Evolutionary conservation across 2,329 filamentous ascomycete species (phyloP).

Genomic region (Epichloe brachyelytri): DNA sequence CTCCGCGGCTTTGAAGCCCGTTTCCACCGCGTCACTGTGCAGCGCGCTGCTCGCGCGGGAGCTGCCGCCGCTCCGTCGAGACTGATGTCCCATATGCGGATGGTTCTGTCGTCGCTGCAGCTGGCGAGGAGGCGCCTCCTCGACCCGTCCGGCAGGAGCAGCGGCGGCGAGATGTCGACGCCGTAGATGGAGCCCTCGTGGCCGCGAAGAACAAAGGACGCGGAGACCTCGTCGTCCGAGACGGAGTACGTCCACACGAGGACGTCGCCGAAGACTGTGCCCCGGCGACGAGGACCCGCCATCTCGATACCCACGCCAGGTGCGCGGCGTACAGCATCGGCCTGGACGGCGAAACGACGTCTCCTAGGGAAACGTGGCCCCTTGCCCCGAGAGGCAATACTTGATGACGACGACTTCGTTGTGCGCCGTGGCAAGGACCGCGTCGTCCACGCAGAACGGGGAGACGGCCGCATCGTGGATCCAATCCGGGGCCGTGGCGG

Average conservation of each 20-base stretch:
- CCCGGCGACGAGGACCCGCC: constrained; percentile 62
- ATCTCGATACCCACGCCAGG: constrained; percentile 46
- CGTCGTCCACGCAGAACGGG: constrained; percentile 26
- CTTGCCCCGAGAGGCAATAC: constrained; percentile 14
- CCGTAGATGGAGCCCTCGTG: constrained; percentile 95
- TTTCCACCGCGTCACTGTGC: constrained; percentile 26
- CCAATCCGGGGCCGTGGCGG: constrained; percentile 53
- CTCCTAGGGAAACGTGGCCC: constrained; percentile 27
- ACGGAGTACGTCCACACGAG: constrained; percentile 67
- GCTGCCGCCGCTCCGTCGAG: constrained; percentile 18
- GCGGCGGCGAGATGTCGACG: constrained; percentile 57
- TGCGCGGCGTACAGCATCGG: constrained; percentile 83
- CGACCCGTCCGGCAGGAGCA: constrained; percentile 25
- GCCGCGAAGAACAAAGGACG: constrained; percentile 43
- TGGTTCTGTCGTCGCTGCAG: constrained; percentile 88
- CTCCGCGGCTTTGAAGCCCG: constrained; percentile 41
- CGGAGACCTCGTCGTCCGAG: constrained; percentile 7
- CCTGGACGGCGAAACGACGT: constrained; percentile 51
- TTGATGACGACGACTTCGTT: constrained; percentile 57
- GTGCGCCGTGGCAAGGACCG: constrained; percentile 68
- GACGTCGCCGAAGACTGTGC: constrained; percentile 91
- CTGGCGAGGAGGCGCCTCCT: constrained; percentile 60
- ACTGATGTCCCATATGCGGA: constrained; percentile 77
- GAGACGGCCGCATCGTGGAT: constrained; percentile 55
- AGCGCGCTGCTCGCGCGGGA: neutral